phyloP scores from a whole-genome alignment of 345 rosid genomes.

The Boechera stricta region DNA sequence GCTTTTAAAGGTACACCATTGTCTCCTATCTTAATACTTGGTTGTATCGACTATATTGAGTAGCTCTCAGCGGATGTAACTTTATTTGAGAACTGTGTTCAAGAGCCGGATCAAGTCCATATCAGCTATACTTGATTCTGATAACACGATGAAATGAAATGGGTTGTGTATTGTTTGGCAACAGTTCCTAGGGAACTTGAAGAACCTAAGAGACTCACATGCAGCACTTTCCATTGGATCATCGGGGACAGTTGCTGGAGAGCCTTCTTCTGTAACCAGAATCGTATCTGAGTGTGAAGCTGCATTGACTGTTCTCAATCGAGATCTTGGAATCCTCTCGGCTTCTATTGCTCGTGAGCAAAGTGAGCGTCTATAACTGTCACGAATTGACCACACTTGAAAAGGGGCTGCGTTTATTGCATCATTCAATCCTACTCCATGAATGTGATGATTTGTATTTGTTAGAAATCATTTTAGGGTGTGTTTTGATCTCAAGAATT shows the following conservation, averaged over 20 bases:
- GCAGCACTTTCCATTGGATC: constrained; percentile 93
- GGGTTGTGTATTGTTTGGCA: constrained; percentile 22
- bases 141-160: background rate
- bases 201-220: constrained; percentile 93
- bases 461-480: constrained; percentile 30
- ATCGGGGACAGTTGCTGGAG: constrained; percentile 80
- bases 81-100: background rate
- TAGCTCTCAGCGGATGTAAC: background rate
- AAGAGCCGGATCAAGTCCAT: background rate
- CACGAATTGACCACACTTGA: constrained; percentile 10
- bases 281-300: constrained; percentile 94
- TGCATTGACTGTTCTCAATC: constrained; percentile 79
- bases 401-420: background rate
- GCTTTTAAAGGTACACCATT: constrained; percentile 78
- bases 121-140: background rate
- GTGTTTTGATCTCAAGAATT: constrained; percentile 8
- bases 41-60: background rate
- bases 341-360: constrained; percentile 82
- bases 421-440: background rate
- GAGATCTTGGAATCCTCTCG: constrained; percentile 87
- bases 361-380: constrained; percentile 52
- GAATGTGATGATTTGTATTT: constrained; percentile 3
- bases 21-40: background rate
- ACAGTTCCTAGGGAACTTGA: constrained; percentile 94
- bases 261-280: constrained; percentile 85